Conservation (phyloP, 495 filamentous ascomycete species). For the Pyrenopolyporus hunteri region DNA sequence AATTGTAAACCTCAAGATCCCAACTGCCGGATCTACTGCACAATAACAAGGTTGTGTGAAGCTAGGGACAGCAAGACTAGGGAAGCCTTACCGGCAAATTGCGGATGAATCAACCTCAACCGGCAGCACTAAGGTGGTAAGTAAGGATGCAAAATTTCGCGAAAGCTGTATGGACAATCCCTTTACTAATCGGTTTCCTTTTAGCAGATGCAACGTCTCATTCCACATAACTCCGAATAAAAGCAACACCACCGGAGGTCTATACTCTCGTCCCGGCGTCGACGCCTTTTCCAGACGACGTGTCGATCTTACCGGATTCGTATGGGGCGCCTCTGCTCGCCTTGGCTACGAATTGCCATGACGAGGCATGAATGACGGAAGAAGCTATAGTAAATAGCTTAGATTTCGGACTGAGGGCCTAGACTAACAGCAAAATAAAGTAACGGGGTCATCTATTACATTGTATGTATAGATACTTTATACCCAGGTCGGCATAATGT, state of each 20-base stretch:
- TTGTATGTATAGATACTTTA: too few species aligned
- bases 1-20: background rate
- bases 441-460: too few species aligned
- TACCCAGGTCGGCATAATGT: too few species aligned
- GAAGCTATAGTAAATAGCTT: too few species aligned
- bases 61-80: slow-evolving; percentile 10
- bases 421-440: too few species aligned
- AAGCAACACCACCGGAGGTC: background rate
- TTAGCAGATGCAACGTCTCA: slow-evolving; percentile 26
- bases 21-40: slow-evolving; percentile 31
- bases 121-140: background rate
- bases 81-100: slow-evolving; percentile 24
- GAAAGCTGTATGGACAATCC: background rate
- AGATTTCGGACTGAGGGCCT: too few species aligned
- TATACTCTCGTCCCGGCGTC: background rate
- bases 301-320: background rate
- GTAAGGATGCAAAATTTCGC: background rate
- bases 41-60: slow-evolving; percentile 1
- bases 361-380: too few species aligned
- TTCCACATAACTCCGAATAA: slow-evolving; percentile 2
- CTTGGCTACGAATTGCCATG: too few species aligned
- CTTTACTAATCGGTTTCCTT: background rate
- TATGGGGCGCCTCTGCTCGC: background rate
- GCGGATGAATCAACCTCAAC: slow-evolving; percentile 27
- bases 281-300: background rate